Conservation (phyloP, 1,139 yeast species). For the Yamadazyma aaseri region DNA sequence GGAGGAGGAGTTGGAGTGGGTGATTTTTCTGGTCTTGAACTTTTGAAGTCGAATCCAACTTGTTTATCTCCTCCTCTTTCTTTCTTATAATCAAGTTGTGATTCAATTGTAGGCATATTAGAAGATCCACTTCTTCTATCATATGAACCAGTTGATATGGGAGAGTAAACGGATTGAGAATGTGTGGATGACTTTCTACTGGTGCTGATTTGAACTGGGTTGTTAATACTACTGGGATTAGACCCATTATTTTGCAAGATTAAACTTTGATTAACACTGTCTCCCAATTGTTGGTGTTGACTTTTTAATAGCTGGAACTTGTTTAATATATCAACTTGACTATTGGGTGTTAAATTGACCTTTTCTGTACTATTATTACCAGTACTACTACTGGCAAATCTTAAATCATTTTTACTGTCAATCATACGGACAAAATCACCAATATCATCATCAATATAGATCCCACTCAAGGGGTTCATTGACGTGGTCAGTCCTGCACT, state of each 20-base stretch:
- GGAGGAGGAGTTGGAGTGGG: slow-evolving; percentile 1
- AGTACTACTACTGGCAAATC: slow-evolving; percentile 23
- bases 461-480: slow-evolving; percentile 38
- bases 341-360: slow-evolving; percentile 2
- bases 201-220: slow-evolving; percentile 10
- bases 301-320: slow-evolving; percentile 38
- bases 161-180: slow-evolving; percentile 21
- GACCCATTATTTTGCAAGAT: slow-evolving; percentile 22
- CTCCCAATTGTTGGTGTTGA: slow-evolving; percentile 50
- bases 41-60: too few relatives aligned
- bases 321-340: slow-evolving; percentile 28
- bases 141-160: slow-evolving; percentile 37
- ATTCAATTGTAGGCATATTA: slow-evolving; percentile 42
- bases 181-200: slow-evolving; percentile 32
- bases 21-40: too few relatives aligned
- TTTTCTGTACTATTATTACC: slow-evolving; percentile 4
- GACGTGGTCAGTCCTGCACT: slow-evolving; percentile 40
- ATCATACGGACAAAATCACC: slow-evolving; percentile 79
- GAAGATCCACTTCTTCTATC: slow-evolving; percentile 19
- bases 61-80: slow-evolving; percentile 21
- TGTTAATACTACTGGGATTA: slow-evolving; percentile 6
- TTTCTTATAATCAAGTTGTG: slow-evolving; percentile 28
- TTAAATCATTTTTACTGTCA: slow-evolving; percentile 61
- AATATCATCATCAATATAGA: slow-evolving; percentile 64
- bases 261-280: slow-evolving; percentile 50